phyloP scores from a whole-genome alignment of 2,329 filamentous ascomycete genomes.

The Diaporthe sp. region DNA sequence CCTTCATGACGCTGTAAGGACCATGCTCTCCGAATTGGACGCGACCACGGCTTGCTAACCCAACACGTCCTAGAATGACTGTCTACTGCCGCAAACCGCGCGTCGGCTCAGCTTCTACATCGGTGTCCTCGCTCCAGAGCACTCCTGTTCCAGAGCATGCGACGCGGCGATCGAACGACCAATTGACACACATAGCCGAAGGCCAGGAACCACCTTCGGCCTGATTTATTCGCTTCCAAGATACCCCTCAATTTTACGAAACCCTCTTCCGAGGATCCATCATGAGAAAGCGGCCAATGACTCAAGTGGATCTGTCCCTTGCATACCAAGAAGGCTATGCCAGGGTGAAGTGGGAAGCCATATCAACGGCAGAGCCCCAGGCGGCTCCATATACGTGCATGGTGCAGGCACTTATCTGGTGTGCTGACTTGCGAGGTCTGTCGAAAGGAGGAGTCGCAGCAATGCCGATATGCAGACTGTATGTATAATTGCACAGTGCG shows the following conservation, averaged over 20 bases:
- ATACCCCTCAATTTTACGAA: slow-evolving; percentile 27
- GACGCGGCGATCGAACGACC: slow-evolving; percentile 10
- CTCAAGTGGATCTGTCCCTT: slow-evolving; percentile 20
- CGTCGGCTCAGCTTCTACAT: slow-evolving; percentile 43
- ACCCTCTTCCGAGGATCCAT: not conserved
- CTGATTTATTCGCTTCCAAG: slow-evolving; percentile 5
- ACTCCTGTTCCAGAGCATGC: slow-evolving; percentile 3
- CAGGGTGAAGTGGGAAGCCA: not conserved
- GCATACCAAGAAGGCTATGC: slow-evolving; percentile 30
- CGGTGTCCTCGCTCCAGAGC: slow-evolving; percentile 20
- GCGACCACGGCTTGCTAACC: slow-evolving; percentile 16
- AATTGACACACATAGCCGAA: slow-evolving; percentile 10
- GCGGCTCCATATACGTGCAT: slow-evolving; percentile 2
- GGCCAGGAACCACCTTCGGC: not conserved
- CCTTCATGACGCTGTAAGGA: slow-evolving; percentile 49
- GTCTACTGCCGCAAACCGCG: slow-evolving; percentile 48
- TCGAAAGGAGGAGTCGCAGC: not conserved
- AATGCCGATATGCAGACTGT: slow-evolving; percentile 24
- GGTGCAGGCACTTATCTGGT: not conserved
- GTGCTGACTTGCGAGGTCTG: slow-evolving; percentile 21
- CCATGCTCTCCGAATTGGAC: not conserved
- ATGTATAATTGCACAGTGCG: slow-evolving; percentile 29
- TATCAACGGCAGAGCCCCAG: slow-evolving; percentile 14
- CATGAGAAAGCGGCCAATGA: not conserved
- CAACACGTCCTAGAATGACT: slow-evolving; percentile 44